Conservation (phyloP, 805 yeast genomes). For the Metahyphopichia silvanorum region DNA sequence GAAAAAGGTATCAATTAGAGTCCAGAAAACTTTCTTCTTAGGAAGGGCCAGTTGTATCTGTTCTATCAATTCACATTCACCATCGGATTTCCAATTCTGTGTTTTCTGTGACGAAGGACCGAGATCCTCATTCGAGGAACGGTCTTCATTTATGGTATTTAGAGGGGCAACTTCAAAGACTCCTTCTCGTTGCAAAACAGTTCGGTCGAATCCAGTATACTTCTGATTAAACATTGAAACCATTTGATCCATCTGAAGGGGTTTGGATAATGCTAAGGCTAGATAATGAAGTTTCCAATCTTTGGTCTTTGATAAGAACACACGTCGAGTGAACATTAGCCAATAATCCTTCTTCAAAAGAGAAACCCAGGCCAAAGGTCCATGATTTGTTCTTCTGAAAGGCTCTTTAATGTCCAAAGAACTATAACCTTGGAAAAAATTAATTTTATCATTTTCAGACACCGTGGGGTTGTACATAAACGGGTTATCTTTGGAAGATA, state of each 20-base stretch:
- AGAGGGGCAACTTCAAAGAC: constrained; percentile 1
- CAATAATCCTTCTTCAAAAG: constrained; percentile 42
- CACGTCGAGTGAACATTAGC: constrained; percentile 4
- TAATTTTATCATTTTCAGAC: constrained; percentile 24
- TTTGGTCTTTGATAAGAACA: no score
- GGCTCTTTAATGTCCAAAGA: constrained; percentile 37
- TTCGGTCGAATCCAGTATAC: not conserved
- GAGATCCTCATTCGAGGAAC: not conserved
- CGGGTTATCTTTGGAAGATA: not conserved
- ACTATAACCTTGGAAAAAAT: constrained; percentile 35
- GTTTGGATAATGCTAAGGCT: not conserved
- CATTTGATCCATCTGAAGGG: not conserved
- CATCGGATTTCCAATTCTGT: constrained; percentile 5
- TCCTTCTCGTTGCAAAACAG: constrained; percentile 1
- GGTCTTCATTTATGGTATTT: not conserved
- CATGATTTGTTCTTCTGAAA: constrained; percentile 41
- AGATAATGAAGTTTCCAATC: not conserved
- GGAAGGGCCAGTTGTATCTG: constrained; percentile 20
- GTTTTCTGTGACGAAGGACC: constrained; percentile 3
- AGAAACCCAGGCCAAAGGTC: constrained; percentile 46
- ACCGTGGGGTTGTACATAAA: constrained; percentile 3
- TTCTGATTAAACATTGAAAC: not conserved
- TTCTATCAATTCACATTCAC: constrained; percentile 14
- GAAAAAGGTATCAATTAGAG: constrained; percentile 22
- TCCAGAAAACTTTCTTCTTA: constrained; percentile 20